phyloP scores from a whole-genome alignment of 306 rosid genomes.

The Gastrolobium villosum region DNA sequence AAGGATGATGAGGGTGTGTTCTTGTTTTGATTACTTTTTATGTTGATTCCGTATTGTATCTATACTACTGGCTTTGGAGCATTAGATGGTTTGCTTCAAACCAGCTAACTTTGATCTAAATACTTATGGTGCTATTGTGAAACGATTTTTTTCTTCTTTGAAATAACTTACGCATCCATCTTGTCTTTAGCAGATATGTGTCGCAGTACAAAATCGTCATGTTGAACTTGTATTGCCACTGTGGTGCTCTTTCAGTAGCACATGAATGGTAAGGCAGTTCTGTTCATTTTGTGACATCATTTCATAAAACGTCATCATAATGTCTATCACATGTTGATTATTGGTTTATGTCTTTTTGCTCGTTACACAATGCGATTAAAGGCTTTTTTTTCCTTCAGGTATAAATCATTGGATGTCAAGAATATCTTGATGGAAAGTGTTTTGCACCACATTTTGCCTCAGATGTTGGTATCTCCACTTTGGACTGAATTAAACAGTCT shows the following conservation, averaged over 20 bases:
- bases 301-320: neutral
- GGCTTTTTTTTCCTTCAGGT: conserved; percentile 66
- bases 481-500: conserved; percentile 75
- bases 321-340: conserved; percentile 11
- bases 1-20: conserved; percentile 12
- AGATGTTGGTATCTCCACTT: conserved; percentile 88
- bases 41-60: neutral
- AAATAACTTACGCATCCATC: conserved; percentile 32
- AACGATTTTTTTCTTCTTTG: conserved; percentile 18
- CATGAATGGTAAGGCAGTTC: conserved; percentile 77
- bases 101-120: conserved; percentile 11
- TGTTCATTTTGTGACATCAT: conserved; percentile 16
- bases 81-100: conserved; percentile 33
- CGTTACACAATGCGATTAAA: neutral
- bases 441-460: conserved; percentile 93
- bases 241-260: conserved; percentile 83
- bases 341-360: conserved; percentile 28
- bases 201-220: conserved; percentile 84
- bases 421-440: conserved; percentile 91
- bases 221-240: conserved; percentile 81
- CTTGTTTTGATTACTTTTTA: conserved; percentile 18
- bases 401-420: conserved; percentile 86
- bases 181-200: conserved; percentile 67
- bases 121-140: conserved; percentile 11
- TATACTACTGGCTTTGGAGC: conserved; percentile 11